Base-by-base conservation (phyloP, 1,284 basidiomycete species). In the Puccinia coronata region DNA sequence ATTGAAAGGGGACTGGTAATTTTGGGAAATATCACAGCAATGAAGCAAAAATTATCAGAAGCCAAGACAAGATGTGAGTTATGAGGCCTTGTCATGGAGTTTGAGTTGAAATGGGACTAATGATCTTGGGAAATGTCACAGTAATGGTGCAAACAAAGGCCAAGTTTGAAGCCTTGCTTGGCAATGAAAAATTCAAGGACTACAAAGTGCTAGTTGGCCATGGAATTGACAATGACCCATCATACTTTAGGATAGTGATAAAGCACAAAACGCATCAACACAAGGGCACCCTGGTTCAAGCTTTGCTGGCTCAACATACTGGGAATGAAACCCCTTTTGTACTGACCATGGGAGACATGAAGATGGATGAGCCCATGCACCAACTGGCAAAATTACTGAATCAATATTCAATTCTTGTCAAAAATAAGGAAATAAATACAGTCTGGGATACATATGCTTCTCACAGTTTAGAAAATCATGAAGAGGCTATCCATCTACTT, bases 311-410 rank as follows among this genome's bases (percentile, higher is more conserved):
- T 12, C 16, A 61, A 14, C 57, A 34, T 20, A n/a, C n/a, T n/a
- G n/a, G n/a, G n/a, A 4, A 51, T 16, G 11, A 18, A 5, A 9
- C 18, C 28, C 31, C 34, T 31, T 61, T 61, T 61, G 57, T 28
- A 61, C 8, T 61, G 57, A 34, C 31, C 2, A 36, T 61, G 16
- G 57, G 57, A 8, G 57, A 61, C 31, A 28, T 61, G 25, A 20
- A 61, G 57, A 61, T 61, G 57, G 57, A 61, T 36, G 57, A 61
- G 31, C 9, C 8, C 11, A 61, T 61, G 57, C 57, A 61, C 31
- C 4, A 16, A 31, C 31, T 12, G 31, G 36, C 36, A 31, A 61
- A n/a, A 18, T 6, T 8, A 36, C 23, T 18, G 16, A 9, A 31
- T 12, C 16, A 31, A 2, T 16, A 31, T 14, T 2, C 57, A 1